phyloP scores from a whole-genome alignment of 1,284 basidiomycete genomes.

The Austroboletus sp. region DNA sequence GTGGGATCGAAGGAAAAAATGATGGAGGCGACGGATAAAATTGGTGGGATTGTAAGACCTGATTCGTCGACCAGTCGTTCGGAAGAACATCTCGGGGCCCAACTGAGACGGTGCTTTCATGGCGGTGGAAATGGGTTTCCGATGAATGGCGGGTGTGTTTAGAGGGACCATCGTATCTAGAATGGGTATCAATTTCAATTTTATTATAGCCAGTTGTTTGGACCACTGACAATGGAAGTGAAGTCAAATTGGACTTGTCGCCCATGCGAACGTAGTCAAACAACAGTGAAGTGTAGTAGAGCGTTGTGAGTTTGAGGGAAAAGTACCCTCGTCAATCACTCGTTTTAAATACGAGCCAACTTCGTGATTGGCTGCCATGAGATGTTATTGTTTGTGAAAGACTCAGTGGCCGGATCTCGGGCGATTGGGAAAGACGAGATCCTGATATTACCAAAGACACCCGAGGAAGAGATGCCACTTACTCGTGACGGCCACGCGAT shows the following conservation, averaged over 20 bases:
- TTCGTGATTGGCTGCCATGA: slow-evolving; percentile 12
- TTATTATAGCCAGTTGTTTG: background rate
- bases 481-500: slow-evolving; percentile 21
- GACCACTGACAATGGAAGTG: slow-evolving; percentile 12
- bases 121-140: background rate
- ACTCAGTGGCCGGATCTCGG: slow-evolving; percentile 6
- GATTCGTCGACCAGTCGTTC: background rate
- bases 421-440: background rate
- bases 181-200: slow-evolving; percentile 5
- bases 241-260: background rate
- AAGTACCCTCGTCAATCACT: background rate
- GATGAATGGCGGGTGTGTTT: background rate
- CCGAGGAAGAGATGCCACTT: background rate
- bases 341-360: slow-evolving; percentile 1
- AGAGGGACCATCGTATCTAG: background rate
- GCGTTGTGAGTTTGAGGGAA: background rate
- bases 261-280: background rate
- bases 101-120: background rate
- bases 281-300: slow-evolving; percentile 10
- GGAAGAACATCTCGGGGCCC: background rate
- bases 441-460: background rate
- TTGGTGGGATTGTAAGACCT: background rate
- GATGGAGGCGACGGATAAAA: background rate
- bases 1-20: background rate
- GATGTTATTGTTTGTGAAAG: slow-evolving; percentile 1